These are phyloP conservation scores for Phanerochaete carnosa DNA, from an alignment of 768 basidiomycete genomes.

Conservation along the genomic window DNA sequence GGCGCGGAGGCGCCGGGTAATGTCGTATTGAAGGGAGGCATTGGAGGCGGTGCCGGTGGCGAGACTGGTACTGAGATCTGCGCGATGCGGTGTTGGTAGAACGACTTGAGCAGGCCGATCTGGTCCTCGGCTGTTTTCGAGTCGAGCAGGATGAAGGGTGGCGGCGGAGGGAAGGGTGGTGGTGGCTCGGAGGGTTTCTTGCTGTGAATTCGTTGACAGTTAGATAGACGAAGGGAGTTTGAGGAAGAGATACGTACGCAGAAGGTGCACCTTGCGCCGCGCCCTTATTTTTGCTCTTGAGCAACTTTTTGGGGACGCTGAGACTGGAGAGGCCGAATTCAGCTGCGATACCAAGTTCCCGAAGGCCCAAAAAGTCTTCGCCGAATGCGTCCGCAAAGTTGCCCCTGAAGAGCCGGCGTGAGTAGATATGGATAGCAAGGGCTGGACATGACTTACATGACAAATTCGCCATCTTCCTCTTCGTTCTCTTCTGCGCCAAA, in stretches of 20 bases:
- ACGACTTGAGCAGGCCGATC: constrained; percentile 80
- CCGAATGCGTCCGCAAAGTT: constrained; percentile 86
- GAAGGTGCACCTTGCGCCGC: constrained; percentile 35
- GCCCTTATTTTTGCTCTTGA: constrained; percentile 57
- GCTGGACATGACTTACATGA: constrained; percentile 46
- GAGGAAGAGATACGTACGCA: constrained; percentile 41
- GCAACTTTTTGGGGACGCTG: constrained; percentile 71
- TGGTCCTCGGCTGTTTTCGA: constrained; percentile 66
- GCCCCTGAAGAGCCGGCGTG: constrained; percentile 43
- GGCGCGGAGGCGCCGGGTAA: neutral
- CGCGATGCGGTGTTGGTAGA: constrained; percentile 60
- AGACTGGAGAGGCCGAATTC: constrained; percentile 81
- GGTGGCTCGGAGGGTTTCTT: constrained; percentile 71
- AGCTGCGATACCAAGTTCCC: constrained; percentile 82
- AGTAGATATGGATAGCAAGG: neutral
- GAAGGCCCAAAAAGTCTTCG: constrained; percentile 90
- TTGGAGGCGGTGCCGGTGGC: neutral
- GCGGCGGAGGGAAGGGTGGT: constrained; percentile 82
- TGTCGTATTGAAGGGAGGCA: neutral
- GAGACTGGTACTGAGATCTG: constrained; percentile 26
- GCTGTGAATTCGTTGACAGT: constrained; percentile 28
- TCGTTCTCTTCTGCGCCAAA: constrained; percentile 54
- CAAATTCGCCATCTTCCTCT: constrained; percentile 62
- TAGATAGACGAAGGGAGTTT: neutral
- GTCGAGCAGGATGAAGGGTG: constrained; percentile 72